phyloP scores from a whole-genome alignment of 495 filamentous ascomycete genomes.

The Aspergillus funiculosus region DNA sequence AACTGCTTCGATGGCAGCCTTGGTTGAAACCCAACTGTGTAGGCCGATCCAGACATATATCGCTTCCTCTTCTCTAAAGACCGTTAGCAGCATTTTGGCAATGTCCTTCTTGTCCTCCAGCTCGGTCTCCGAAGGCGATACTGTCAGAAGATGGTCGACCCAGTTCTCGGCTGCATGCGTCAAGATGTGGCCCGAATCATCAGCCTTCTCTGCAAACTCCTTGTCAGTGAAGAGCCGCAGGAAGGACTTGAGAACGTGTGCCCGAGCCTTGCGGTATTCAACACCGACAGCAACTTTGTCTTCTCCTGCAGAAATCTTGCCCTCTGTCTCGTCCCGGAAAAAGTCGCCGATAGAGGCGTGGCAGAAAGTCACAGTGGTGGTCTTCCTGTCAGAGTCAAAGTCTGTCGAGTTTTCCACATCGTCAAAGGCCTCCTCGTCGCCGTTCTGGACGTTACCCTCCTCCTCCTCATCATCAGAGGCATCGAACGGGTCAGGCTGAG shows the following conservation, averaged over 20 bases:
- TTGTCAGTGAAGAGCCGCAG: slow-evolving; percentile 1
- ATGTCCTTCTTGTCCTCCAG: slow-evolving; percentile 7
- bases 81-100: neutral
- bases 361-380: slow-evolving; percentile 30
- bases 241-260: slow-evolving; percentile 6
- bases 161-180: neutral
- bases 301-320: slow-evolving; percentile 12
- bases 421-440: slow-evolving; percentile 17
- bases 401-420: slow-evolving; percentile 20
- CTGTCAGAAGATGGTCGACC: slow-evolving; percentile 2
- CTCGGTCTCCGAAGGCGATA: neutral
- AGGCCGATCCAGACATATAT: slow-evolving; percentile 2
- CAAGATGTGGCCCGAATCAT: neutral
- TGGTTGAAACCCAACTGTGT: neutral
- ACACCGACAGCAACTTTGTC: slow-evolving; percentile 16
- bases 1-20: neutral
- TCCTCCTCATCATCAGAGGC: neutral
- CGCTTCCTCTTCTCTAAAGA: slow-evolving; percentile 3
- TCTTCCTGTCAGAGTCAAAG: slow-evolving; percentile 25
- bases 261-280: slow-evolving; percentile 13
- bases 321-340: slow-evolving; percentile 23
- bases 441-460: slow-evolving; percentile 4
- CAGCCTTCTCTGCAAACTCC: slow-evolving; percentile 1
- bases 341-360: slow-evolving; percentile 33
- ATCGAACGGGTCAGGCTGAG: neutral